Percentiles rank a stretch among this genome's conserved stretches.
Conservation (phyloP, 2,329 filamentous ascomycete genomes). For the Nemania abortiva region DNA sequence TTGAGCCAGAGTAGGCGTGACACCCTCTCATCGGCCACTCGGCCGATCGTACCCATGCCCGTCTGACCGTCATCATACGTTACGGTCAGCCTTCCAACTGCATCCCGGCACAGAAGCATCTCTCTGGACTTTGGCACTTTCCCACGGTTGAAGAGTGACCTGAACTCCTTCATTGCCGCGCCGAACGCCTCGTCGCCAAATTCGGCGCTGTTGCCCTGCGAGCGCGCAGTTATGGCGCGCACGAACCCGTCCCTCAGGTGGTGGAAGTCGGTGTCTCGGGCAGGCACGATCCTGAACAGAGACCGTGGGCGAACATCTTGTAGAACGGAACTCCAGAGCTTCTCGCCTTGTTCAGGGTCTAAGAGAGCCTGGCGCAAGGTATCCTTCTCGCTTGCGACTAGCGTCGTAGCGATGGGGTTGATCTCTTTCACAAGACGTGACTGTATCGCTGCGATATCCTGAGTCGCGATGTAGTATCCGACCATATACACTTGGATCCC, state of each 20-base stretch:
- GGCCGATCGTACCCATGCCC: constrained; percentile 71
- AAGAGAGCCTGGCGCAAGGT: constrained; percentile 76
- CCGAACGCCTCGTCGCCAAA: constrained; percentile 82
- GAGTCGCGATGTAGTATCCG: constrained; percentile 88
- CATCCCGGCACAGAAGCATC: constrained; percentile 77
- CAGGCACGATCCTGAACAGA: constrained; percentile 85
- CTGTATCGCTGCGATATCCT: constrained; percentile 86
- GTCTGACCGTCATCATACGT: constrained; percentile 70
- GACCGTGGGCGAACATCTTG: constrained; percentile 76
- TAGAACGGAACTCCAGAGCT: constrained; percentile 80
- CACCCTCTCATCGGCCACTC: constrained; percentile 81
- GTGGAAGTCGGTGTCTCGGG: constrained; percentile 93
- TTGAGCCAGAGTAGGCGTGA: constrained; percentile 88
- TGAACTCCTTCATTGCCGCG: constrained; percentile 79
- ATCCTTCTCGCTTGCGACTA: constrained; percentile 85
- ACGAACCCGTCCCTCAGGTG: constrained; percentile 94
- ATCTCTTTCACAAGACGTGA: constrained; percentile 79
- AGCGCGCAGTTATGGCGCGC: constrained; percentile 81
- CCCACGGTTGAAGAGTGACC: constrained; percentile 82
- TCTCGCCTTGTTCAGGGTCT: constrained; percentile 75
- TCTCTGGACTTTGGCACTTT: constrained; percentile 85
- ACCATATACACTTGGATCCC: constrained; percentile 94
- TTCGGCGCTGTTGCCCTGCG: constrained; percentile 66
- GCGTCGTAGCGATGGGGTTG: constrained; percentile 81
- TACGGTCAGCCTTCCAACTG: constrained; percentile 73